Evolutionary conservation across 106 monocot species (phyloP).

Genomic region (Apostasia shenzhenica): DNA sequence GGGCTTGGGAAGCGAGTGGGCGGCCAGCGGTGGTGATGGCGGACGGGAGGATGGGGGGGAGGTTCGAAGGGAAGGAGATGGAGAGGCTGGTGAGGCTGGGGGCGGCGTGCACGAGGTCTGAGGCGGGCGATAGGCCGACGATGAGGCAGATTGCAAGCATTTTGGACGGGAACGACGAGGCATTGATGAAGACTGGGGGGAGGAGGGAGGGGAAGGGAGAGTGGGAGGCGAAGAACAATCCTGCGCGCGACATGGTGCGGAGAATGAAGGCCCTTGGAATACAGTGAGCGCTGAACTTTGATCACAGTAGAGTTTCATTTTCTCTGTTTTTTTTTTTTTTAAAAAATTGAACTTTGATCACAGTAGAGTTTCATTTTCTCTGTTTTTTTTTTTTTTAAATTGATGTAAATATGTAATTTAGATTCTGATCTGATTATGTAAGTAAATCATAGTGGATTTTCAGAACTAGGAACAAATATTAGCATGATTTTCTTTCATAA

Average conservation of each 20-base stretch:
- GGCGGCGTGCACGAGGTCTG: constrained; percentile 47
- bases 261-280: constrained; percentile 86
- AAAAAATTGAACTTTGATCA: too few species aligned
- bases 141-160: constrained; percentile 75
- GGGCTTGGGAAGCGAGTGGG: constrained; percentile 4
- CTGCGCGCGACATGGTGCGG: constrained; percentile 33
- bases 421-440: too few species aligned
- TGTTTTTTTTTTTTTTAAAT: too few species aligned
- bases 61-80: constrained; percentile 34
- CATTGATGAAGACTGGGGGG: constrained; percentile 12
- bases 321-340: too few species aligned
- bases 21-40: constrained; percentile 25
- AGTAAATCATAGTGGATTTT: too few species aligned
- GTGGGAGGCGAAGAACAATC: constrained; percentile 46
- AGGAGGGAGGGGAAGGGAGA: constrained; percentile 36
- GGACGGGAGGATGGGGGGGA: constrained; percentile 44
- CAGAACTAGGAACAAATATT: too few species aligned
- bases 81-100: constrained; percentile 48
- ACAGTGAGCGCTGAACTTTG: constrained; percentile 22
- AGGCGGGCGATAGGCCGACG: constrained; percentile 46
- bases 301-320: too few species aligned
- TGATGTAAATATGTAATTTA: too few species aligned
- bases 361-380: too few species aligned
- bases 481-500: too few species aligned
- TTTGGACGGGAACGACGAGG: constrained; percentile 71